These are phyloP conservation scores for Cryptosporidium ryanae DNA, from an alignment of 169 alveolate genomes.

Conservation along the genomic window DNA sequence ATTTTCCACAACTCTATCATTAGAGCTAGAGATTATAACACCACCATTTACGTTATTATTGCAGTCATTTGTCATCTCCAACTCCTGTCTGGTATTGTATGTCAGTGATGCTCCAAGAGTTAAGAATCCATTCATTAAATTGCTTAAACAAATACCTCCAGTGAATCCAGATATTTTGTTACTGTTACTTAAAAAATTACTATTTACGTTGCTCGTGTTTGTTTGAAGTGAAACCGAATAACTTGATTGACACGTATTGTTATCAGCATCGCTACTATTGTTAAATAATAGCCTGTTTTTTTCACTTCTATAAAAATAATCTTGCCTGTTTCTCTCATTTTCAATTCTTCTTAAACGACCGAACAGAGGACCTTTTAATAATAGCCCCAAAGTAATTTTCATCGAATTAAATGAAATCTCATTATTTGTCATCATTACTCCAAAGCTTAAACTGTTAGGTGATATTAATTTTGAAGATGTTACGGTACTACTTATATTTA, in stretches of 20 bases:
- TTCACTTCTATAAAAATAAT: background rate
- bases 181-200: no score
- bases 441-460: constrained; percentile 13
- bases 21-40: no score
- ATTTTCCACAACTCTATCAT: background rate
- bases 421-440: constrained; percentile 18
- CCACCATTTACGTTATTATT: background rate
- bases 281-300: no score
- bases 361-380: constrained; percentile 41
- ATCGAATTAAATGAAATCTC: constrained; percentile 35
- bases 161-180: constrained; percentile 58
- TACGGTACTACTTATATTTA: constrained; percentile 28
- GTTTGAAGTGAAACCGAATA: constrained; percentile 44
- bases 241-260: background rate
- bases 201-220: background rate
- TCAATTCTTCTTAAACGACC: no score
- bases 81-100: constrained; percentile 2
- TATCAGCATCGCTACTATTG: background rate
- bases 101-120: constrained; percentile 27
- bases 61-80: background rate
- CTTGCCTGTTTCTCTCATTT: background rate
- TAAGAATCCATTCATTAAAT: constrained; percentile 6
- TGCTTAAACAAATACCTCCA: constrained; percentile 30
- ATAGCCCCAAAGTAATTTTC: constrained; percentile 33
- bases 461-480: constrained; percentile 3